Evolutionary conservation across 306 rosid genomes (phyloP), one percentile per base, ranked within the genome.

Genomic region (Cicer pinnatifidum): DNA sequence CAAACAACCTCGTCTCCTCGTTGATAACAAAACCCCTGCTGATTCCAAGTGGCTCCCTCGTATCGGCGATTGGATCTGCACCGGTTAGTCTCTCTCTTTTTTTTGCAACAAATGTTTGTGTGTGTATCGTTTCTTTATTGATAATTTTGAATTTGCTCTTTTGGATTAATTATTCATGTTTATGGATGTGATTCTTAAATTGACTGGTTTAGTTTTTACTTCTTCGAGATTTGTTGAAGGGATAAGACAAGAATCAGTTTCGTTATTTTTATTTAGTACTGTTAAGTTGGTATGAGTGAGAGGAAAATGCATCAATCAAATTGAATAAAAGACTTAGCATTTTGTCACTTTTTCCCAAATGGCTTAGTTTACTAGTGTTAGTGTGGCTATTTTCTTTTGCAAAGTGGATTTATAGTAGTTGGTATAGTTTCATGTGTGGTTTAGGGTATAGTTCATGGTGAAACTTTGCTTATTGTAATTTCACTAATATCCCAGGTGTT

Each of bases 1-100:
- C 78, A 90, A 91, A 78, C 97, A 94, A 73, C 98, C 98, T 5
- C 98, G 98, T 28, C 86, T 94, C 23, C 96, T 94, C 67, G 98
- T 94, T 35, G 97, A 91, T 75, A 79, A 69, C 82, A 88, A 89
- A 85, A 94, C 98, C 72, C 97, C 98, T 1, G 79, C 98, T 53
- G 91, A 94, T 85, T 91, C 97, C 75, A 94, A 91, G 78, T 94
- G 98, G 98, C 95, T 94, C 50, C 98, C 98, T 41, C 92, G 96
- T 15, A 88, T 91, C 43, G 97, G 98, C 40, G 98, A 93, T 78
- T 93, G 98, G 97, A 90, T 93, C 96, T 93, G 98, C 87, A 86
- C 96, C 43, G 96, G 98, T 93, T 85, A 81, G 96, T 56, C 20
- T 23, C 38, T 28, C 17, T 15, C 11, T 53, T 3, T 19, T 37